phyloP scores from a whole-genome alignment of 768 basidiomycete species.

The Cystobasidium onofrii region DNA sequence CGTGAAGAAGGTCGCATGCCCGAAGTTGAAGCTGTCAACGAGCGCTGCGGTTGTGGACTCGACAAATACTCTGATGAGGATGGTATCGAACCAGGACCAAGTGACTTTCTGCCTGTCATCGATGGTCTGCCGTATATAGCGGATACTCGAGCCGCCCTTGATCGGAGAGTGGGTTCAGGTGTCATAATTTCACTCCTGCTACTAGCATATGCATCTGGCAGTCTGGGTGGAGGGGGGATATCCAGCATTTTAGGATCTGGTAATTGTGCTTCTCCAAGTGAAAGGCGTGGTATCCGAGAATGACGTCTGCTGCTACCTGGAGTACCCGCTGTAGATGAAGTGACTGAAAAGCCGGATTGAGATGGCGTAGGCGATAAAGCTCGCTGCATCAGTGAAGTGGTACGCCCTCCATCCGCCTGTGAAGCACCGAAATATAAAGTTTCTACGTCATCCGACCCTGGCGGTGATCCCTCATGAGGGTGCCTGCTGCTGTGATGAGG shows the following conservation, averaged over 20 bases:
- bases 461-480: not conserved
- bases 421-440: slow-evolving; percentile 11
- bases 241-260: not conserved
- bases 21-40: not conserved
- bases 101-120: not conserved
- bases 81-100: not conserved
- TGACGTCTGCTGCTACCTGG: slow-evolving; percentile 2
- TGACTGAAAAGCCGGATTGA: not conserved
- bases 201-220: not conserved
- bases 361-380: slow-evolving; percentile 22
- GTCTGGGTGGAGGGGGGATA: slow-evolving; percentile 5
- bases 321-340: not conserved
- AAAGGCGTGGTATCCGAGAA: slow-evolving; percentile 22
- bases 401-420: not conserved
- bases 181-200: slow-evolving; percentile 22
- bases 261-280: not conserved
- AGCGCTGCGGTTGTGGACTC: not conserved
- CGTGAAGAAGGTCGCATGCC: not conserved
- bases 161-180: slow-evolving; percentile 16
- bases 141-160: slow-evolving; percentile 12
- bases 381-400: not conserved
- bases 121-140: slow-evolving; percentile 12
- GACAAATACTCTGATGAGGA: not conserved
- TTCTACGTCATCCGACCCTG: not conserved
- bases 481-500: not conserved